A percentile compares a stretch with the other conserved stretches of the same genome.
Evolutionary conservation across 106 monocot species (phyloP).

Genomic region (Acorus calamus): DNA sequence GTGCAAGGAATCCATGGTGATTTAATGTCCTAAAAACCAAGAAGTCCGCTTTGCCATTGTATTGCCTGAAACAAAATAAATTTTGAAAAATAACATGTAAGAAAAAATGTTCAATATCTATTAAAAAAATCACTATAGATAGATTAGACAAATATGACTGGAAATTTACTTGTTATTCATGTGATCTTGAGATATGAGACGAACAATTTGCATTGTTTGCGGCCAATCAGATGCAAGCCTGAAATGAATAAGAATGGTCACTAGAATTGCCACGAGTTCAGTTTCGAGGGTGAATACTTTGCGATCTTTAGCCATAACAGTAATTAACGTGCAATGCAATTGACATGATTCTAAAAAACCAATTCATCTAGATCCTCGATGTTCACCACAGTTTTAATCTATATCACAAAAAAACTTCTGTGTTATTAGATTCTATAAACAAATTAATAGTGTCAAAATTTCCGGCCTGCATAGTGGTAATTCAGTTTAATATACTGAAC

Average conservation of each 20-base stretch:
- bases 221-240: constrained; percentile 99
- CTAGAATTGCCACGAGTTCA: neutral
- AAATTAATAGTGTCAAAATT: too few relatives aligned
- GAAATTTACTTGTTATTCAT: constrained; percentile 80
- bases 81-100: neutral
- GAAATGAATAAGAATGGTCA: constrained; percentile 9
- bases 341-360: too few relatives aligned
- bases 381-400: too few relatives aligned
- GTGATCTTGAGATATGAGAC: constrained; percentile 95
- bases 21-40: constrained; percentile 85
- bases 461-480: too few relatives aligned
- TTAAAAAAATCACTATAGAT: constrained; percentile 3
- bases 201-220: constrained; percentile 85
- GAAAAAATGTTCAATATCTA: neutral
- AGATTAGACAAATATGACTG: neutral
- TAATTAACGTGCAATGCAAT: too few relatives aligned
- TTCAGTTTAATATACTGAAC: too few relatives aligned
- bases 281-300: neutral
- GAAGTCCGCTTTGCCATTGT: constrained; percentile 90
- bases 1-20: constrained; percentile 93
- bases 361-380: too few relatives aligned
- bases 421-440: too few relatives aligned
- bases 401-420: too few relatives aligned
- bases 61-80: constrained; percentile 44
- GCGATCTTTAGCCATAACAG: too few relatives aligned